Base-by-base conservation (phyloP, 2,329 filamentous ascomycete genomes). In the Trichophyton benhamiae region DNA sequence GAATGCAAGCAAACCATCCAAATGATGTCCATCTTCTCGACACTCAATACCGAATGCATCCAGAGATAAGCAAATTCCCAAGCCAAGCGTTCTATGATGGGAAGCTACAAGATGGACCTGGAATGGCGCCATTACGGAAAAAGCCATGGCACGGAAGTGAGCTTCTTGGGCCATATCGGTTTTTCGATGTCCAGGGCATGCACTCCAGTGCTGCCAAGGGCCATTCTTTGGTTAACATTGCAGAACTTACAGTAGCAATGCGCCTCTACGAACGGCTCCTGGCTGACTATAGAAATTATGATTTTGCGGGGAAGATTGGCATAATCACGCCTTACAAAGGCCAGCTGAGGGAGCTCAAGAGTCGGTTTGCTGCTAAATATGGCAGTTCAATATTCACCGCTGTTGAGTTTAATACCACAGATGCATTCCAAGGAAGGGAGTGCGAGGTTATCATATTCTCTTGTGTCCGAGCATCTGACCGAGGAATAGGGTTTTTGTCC, bases 381-480 rank as follows among this genome's bases (percentile, higher is more conserved):
- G 91, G 92, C 41, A 83, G 88, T 2, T 75, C 73, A 0, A 91
- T 99, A 66, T 81, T 86, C 25, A 86, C 88, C 36, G 82, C 82
- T 20, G 87, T 99, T 66, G 95, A 99, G 67, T 99, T 99, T 82
- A 99, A 99, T 73, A 99, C 94, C 0, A 99, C 94, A 0, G 94
- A 99, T 76, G 95, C 94, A 17, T 99, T 96, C 73, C 91, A 99
- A 73, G 94, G 94, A 65, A 86, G 95, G 67, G 94, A 99, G 75
- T 94, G 91, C 69, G 94, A 99, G 71, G 87, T 99, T 65, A 97
- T 99, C 73, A 97, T 99, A 65, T 99, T 99, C 78, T 97, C 94
- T 46, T 99, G 95, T 74, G 94, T 99, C 64, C 87, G 94, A 77
- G 92, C 94, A 22, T 92, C 88, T 33, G 84, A 89, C n/a, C 88